Evolutionary conservation across 441 rosid species (phyloP).

Genomic region (Pelargonium australe): DNA sequence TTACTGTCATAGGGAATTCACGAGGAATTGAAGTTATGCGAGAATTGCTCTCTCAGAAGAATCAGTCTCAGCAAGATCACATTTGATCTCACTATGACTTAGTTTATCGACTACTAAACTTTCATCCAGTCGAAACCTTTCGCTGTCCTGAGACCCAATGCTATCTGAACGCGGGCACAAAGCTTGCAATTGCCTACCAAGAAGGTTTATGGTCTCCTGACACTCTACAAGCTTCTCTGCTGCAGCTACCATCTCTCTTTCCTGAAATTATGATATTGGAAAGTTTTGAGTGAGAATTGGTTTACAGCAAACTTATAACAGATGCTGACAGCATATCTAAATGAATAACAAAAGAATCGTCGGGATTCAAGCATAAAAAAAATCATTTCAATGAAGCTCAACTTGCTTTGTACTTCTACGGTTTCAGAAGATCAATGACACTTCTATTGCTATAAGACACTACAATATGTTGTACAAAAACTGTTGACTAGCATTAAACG

Average conservation of each 20-base stretch:
- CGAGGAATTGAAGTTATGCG: no score
- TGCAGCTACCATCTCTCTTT: constrained; percentile 5
- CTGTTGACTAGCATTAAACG: no score
- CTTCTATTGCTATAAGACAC: no score
- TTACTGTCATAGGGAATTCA: neutral
- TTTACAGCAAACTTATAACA: no score
- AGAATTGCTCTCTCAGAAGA: neutral
- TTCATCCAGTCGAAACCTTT: no score
- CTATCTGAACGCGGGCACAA: constrained; percentile 7
- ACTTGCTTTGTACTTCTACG: no score
- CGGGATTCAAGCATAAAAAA: no score
- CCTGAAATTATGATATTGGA: neutral
- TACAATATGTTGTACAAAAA: no score
- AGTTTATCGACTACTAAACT: neutral
- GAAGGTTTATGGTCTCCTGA: neutral
- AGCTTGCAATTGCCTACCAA: neutral
- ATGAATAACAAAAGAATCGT: no score
- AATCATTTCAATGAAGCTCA: no score
- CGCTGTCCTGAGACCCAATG: neutral
- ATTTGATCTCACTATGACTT: neutral
- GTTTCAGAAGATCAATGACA: no score
- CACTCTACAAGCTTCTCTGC: constrained; percentile 4
- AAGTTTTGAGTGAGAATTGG: neutral
- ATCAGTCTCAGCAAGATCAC: neutral
- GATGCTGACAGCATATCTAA: no score